A percentile compares a stretch with the other conserved stretches of the same genome.
phyloP scores from a whole-genome alignment of 441 rosid genomes.

The Rhodomyrtus psidioides region DNA sequence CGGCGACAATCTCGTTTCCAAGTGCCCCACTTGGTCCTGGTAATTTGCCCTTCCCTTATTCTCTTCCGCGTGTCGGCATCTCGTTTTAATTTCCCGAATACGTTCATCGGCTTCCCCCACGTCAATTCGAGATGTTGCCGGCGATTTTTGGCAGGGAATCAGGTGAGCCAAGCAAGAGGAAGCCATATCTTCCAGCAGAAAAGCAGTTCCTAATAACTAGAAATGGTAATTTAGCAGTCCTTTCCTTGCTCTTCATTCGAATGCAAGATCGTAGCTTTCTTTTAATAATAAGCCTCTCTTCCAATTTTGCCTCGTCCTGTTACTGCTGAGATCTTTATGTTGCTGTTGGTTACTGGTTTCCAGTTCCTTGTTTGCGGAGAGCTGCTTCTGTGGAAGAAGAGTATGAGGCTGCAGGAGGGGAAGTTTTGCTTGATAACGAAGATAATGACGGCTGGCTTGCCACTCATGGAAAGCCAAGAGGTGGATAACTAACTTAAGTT shows the following conservation, averaged over 20 bases:
- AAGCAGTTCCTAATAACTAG: constrained; percentile 94
- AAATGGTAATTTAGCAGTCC: constrained; percentile 40
- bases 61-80: background rate
- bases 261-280: background rate
- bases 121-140: background rate
- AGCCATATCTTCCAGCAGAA: constrained; percentile 71
- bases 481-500: constrained; percentile 16
- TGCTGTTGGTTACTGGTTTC: background rate
- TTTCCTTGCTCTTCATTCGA: background rate
- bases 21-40: constrained; percentile 99
- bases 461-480: constrained; percentile 94
- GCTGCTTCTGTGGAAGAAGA: constrained; percentile 94
- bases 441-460: constrained; percentile 98
- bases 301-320: background rate
- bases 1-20: constrained; percentile 95
- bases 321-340: background rate
- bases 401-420: constrained; percentile 95
- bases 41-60: constrained; percentile 8
- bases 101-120: background rate
- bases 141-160: constrained; percentile 55
- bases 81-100: background rate
- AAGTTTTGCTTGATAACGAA: constrained; percentile 86
- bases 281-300: background rate
- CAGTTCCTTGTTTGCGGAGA: constrained; percentile 90
- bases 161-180: constrained; percentile 90